Percentiles rank a stretch among this genome's conserved stretches.
Evolutionary conservation across 2,329 filamentous ascomycete genomes (phyloP).

Genomic region (Macrophomina tecta): DNA sequence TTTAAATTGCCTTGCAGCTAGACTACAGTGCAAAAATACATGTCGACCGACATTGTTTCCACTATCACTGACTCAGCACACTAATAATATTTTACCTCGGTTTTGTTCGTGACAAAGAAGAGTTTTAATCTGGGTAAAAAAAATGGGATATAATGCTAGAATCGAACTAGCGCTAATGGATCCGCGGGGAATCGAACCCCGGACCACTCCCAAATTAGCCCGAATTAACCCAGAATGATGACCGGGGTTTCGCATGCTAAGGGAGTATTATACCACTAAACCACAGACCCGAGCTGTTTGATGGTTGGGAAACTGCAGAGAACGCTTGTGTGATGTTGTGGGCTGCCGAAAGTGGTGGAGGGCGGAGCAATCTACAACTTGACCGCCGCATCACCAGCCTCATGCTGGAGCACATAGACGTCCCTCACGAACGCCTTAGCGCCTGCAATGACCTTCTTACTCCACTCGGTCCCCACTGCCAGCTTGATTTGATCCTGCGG

Average conservation of each 20-base stretch:
- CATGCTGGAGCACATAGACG: neutral
- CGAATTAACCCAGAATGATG: too few relatives aligned
- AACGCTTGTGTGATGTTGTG: neutral
- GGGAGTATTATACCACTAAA: conserved; percentile 20
- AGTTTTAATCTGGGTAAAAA: neutral
- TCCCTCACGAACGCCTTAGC: conserved; percentile 22
- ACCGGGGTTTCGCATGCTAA: neutral
- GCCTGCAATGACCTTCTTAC: conserved; percentile 34
- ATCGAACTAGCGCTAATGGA: conserved; percentile 6
- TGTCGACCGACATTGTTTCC: too few relatives aligned
- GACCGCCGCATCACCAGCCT: neutral
- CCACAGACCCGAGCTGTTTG: conserved; percentile 16
- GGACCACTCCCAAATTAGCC: conserved; percentile 1
- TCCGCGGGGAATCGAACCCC: conserved; percentile 19
- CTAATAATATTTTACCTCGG: too few relatives aligned
- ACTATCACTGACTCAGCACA: too few relatives aligned
- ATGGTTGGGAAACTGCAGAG: rapidly evolving
- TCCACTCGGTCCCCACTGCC: conserved; percentile 34
- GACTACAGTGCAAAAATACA: too few relatives aligned
- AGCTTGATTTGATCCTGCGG: conserved; percentile 33
- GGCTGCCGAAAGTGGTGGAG: neutral
- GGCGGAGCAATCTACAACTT: neutral
- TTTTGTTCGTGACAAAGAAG: too few relatives aligned
- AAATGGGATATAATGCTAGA: neutral
- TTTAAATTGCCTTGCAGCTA: too few relatives aligned